phyloP scores from a whole-genome alignment of 371 early-diverging fungal species.

The Mucor sp. region DNA sequence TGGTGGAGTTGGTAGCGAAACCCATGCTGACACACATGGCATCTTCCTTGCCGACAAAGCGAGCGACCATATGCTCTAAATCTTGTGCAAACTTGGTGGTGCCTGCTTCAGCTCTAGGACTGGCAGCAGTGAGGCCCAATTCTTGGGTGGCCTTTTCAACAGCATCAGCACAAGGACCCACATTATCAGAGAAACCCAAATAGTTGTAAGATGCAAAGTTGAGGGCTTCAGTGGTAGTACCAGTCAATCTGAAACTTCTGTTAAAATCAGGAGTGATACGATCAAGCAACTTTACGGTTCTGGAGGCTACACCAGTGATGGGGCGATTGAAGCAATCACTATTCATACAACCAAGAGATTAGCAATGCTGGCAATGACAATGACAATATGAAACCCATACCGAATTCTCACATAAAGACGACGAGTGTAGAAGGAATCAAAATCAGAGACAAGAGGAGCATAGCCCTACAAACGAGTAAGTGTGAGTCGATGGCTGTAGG shows the following conservation, averaged over 20 bases:
- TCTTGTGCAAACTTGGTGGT: slow-evolving; percentile 71
- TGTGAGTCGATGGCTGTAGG: not conserved
- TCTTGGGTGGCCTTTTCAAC: slow-evolving; percentile 74
- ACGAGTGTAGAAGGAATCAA: slow-evolving; percentile 98
- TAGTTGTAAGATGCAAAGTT: slow-evolving; percentile 99
- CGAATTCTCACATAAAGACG: slow-evolving; percentile 92
- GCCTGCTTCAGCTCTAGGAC: slow-evolving; percentile 77
- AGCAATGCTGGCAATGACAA: not conserved
- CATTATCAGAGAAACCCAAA: slow-evolving; percentile 95
- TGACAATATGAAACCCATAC: slow-evolving; percentile 26
- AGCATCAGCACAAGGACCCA: slow-evolving; percentile 92
- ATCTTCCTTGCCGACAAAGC: slow-evolving; percentile 94
- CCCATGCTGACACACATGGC: slow-evolving; percentile 98
- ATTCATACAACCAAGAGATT: not conserved
- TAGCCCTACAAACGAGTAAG: slow-evolving; percentile 56
- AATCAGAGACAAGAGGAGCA: slow-evolving; percentile 92
- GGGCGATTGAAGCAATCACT: slow-evolving; percentile 98
- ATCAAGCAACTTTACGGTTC: slow-evolving; percentile 86
- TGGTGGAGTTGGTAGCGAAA: slow-evolving; percentile 98
- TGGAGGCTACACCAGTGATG: slow-evolving; percentile 95
- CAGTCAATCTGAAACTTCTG: slow-evolving; percentile 85
- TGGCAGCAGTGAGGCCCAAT: slow-evolving; percentile 69
- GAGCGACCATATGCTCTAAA: slow-evolving; percentile 93
- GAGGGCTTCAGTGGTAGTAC: slow-evolving; percentile 79
- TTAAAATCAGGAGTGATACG: slow-evolving; percentile 86